Percentiles rank a stretch among this genome's conserved stretches.
phyloP scores from a whole-genome alignment of 805 yeast species.

The Pichia kluyveri region DNA sequence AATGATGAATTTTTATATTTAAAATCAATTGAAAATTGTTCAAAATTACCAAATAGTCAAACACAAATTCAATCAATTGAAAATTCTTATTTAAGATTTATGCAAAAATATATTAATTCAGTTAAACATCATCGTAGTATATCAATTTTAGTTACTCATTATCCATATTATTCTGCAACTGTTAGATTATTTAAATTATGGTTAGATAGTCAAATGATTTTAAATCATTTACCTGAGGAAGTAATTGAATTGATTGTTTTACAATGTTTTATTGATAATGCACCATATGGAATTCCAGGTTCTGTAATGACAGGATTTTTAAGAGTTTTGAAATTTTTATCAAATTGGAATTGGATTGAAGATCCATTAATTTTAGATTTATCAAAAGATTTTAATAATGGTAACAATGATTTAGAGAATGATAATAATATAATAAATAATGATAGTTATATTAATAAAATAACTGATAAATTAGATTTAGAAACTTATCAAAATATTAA shows the following conservation, averaged over 20 bases:
- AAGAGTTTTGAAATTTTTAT: constrained; percentile 58
- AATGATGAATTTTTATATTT: constrained; percentile 70
- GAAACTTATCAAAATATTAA: constrained; percentile 54
- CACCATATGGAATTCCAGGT: constrained; percentile 76
- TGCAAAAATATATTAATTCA: constrained; percentile 54
- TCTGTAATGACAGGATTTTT: constrained; percentile 76
- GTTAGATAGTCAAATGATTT: constrained; percentile 75
- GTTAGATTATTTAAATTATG: constrained; percentile 83
- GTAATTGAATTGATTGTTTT: constrained; percentile 74
- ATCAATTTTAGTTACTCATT: constrained; percentile 59
- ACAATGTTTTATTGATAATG: constrained; percentile 77
- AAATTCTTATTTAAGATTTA: constrained; percentile 53
- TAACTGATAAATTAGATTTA: constrained; percentile 55
- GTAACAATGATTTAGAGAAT: neutral
- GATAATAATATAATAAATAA: neutral
- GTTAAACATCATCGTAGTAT: constrained; percentile 78
- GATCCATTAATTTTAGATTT: constrained; percentile 76
- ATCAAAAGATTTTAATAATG: constrained; percentile 36
- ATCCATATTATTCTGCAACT: constrained; percentile 66
- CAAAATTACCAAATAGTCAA: constrained; percentile 27
- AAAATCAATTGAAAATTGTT: constrained; percentile 58
- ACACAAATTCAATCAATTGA: constrained; percentile 52
- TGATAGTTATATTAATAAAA: constrained; percentile 28
- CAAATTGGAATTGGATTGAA: constrained; percentile 93
- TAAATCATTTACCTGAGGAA: constrained; percentile 68